Base-by-base conservation (phyloP, 352 stramenopile genomes). In the Phytophthora idaei region DNA sequence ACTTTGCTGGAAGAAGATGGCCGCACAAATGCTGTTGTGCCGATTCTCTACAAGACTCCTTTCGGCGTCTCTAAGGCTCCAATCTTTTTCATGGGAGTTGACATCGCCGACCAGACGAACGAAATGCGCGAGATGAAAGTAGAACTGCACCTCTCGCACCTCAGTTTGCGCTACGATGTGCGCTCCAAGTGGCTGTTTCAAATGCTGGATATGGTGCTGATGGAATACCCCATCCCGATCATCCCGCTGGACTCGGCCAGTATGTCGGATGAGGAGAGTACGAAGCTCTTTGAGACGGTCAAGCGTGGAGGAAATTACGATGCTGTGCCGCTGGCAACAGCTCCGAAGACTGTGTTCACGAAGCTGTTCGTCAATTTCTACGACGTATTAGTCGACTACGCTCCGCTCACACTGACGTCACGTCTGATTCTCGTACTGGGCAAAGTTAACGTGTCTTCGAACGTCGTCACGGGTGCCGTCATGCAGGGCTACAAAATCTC, bases 121-220 rank as follows among this genome's bases (percentile, higher is more conserved):
- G 87, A 92, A 45, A 96, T 96, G 89, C 77, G 89, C 0, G 89
- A 96, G 47, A 95, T 94, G 77, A 94, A 92, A 62, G 81, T 94
- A 1, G 87, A 94, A 34, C 63, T 96, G n/a, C 85, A 96, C 36
- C 73, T 94, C 31, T 96, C 89, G 36, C 86, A 96, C 56, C 65
- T 92, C 25, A 95, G 84, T 61, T 73, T 92, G 58, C 83, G 89
- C 21, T 94, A 94, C 61, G 85, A 95, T 29, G 85, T 93, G 41
- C 72, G 76, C 3, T 94, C 89, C 10, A 92, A 88, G 63, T 96
- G 89, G 87, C 65, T 94, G 32, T 76, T 90, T 27, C 80, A 93
- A 62, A 75, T 93, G 62, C 69, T 92, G 4, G 81, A 93, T 39
- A 77, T 95, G 50, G 29, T 95, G 41, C 53, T 96, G 47, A 80